Percentiles rank a stretch among this genome's conserved stretches.
These are phyloP conservation scores for Mortierella sp. DNA, from an alignment of 371 early-diverging fungal genomes.

Conservation along the genomic window DNA sequence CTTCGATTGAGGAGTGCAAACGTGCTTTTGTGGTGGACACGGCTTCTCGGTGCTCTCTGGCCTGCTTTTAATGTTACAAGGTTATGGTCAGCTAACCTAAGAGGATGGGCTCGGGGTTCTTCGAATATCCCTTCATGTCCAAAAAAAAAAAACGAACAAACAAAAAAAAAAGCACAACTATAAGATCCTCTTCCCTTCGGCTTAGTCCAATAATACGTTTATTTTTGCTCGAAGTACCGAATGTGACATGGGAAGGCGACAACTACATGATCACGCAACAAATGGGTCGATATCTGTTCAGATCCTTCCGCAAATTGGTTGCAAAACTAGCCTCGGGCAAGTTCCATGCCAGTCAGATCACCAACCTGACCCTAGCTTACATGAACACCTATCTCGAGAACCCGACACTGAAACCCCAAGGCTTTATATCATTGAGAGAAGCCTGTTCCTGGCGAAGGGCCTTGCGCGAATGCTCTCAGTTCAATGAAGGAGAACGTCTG, in stretches of 20 bases:
- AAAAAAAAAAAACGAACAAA: too few relatives aligned
- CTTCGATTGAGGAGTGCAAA: constrained; percentile 84
- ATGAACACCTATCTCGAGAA: constrained; percentile 59
- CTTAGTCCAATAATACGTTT: too few relatives aligned
- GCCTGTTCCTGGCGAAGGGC: too few relatives aligned
- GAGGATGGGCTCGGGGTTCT: too few relatives aligned
- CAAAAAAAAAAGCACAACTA: too few relatives aligned
- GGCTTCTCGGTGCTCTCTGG: constrained; percentile 88
- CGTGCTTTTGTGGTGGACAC: constrained; percentile 91
- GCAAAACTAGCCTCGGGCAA: constrained; percentile 58
- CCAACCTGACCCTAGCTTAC: constrained; percentile 63
- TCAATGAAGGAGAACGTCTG: too few relatives aligned
- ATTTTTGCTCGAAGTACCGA: constrained; percentile 56
- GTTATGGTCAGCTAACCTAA: constrained; percentile 60
- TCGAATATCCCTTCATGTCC: too few relatives aligned
- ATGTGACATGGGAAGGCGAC: constrained; percentile 88
- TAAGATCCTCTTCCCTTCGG: not conserved
- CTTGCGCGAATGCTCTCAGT: too few relatives aligned
- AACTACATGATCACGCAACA: constrained; percentile 86
- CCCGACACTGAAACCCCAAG: constrained; percentile 55
- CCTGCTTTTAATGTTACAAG: constrained; percentile 76
- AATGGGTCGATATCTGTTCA: constrained; percentile 75
- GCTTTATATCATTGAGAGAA: too few relatives aligned
- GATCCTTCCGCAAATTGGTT: constrained; percentile 47
- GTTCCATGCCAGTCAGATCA: constrained; percentile 51